Evolutionary conservation across 352 stramenopile genomes (phyloP).

Genomic region (Phytophthora crassamura): DNA sequence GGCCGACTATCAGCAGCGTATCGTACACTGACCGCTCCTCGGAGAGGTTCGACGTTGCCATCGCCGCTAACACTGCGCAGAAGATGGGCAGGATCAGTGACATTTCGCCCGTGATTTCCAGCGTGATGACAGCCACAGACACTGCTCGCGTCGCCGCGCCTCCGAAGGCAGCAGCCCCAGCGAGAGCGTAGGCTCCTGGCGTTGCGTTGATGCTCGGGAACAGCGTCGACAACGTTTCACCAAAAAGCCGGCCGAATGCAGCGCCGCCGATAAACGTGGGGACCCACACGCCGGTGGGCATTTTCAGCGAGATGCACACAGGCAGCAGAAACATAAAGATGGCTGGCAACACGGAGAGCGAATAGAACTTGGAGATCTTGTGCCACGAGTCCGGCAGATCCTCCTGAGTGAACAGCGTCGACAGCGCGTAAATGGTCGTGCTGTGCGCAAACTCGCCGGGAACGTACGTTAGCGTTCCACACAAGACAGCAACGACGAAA

Average conservation of each 20-base stretch:
- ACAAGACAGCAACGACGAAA: constrained; percentile 59
- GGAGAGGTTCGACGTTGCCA: constrained; percentile 56
- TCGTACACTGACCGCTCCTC: constrained; percentile 75
- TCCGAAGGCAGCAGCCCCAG: constrained; percentile 68
- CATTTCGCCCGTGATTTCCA: constrained; percentile 82
- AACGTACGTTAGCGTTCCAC: constrained; percentile 64
- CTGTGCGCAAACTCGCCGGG: constrained; percentile 61
- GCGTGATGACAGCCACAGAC: constrained; percentile 77
- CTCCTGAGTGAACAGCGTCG: constrained; percentile 54
- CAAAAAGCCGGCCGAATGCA: constrained; percentile 71
- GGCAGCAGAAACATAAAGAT: constrained; percentile 64
- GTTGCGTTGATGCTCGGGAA: constrained; percentile 12
- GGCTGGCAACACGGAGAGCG: constrained; percentile 44
- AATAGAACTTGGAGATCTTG: constrained; percentile 62
- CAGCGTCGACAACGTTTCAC: constrained; percentile 54
- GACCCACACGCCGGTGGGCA: constrained; percentile 78
- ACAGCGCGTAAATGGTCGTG: constrained; percentile 57
- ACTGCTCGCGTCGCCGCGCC: constrained; percentile 69
- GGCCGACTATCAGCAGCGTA: constrained; percentile 64
- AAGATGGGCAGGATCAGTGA: constrained; percentile 79
- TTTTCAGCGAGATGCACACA: constrained; percentile 69
- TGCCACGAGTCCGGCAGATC: constrained; percentile 47
- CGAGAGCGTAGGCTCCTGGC: constrained; percentile 71
- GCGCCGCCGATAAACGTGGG: constrained; percentile 82
- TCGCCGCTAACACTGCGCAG: constrained; percentile 60